Conservation (phyloP, 1,284 basidiomycete genomes). For the Cryptococcus deneoformans region DNA sequence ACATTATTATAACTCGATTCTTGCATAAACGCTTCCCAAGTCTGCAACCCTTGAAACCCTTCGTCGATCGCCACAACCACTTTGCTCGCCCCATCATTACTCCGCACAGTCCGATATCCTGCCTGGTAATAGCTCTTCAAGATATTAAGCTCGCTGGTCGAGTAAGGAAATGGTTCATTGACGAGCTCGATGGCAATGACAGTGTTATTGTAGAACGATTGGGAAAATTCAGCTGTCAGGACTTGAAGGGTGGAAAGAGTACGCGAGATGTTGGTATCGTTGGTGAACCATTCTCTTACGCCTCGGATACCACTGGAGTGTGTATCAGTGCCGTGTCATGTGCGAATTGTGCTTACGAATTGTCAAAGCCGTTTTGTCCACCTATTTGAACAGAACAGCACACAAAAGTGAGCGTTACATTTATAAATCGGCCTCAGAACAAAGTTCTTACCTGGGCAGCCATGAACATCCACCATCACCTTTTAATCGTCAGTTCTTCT, state of each 20-base stretch:
- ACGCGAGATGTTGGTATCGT: conserved; percentile 39
- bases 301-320: conserved; percentile 24
- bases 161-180: conserved; percentile 44
- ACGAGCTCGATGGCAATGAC: conserved; percentile 57
- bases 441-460: conserved; percentile 57
- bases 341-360: too few relatives aligned
- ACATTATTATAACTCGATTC: conserved; percentile 29
- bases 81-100: conserved; percentile 52
- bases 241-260: conserved; percentile 33
- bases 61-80: conserved; percentile 71
- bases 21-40: conserved; percentile 72
- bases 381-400: conserved; percentile 25
- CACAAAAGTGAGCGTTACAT: too few relatives aligned
- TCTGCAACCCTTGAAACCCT: conserved; percentile 72
- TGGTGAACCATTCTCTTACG: conserved; percentile 33
- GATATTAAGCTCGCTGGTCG: conserved; percentile 18
- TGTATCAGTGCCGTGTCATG: too few relatives aligned
- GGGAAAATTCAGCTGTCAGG: conserved; percentile 53
- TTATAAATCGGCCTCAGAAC: too few relatives aligned
- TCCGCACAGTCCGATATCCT: conserved; percentile 29
- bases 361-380: conserved; percentile 51
- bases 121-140: conserved; percentile 30
- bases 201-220: conserved; percentile 27
- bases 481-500: not conserved
- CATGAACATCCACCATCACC: conserved; percentile 56